Conservation (phyloP, 257 asterid genomes). For the Solanum boliviense region DNA sequence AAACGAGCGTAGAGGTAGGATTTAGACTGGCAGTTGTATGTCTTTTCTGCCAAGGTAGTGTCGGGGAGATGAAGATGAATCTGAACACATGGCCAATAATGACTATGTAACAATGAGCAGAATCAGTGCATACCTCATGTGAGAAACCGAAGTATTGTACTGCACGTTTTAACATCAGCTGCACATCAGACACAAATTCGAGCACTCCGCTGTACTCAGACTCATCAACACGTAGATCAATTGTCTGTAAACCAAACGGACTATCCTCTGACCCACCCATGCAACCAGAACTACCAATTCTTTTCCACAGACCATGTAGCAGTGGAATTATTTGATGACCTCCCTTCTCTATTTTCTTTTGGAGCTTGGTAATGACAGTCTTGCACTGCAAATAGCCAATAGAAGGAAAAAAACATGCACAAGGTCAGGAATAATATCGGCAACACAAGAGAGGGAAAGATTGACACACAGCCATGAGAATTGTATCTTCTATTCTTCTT, state of each 20-base stretch:
- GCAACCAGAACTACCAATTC: constrained; percentile 48
- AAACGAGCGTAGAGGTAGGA: neutral
- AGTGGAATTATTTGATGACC: constrained; percentile 80
- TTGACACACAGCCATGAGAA: neutral
- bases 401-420: neutral
- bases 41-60: neutral
- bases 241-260: constrained; percentile 56
- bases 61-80: neutral
- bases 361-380: constrained; percentile 74
- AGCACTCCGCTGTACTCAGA: constrained; percentile 56
- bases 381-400: constrained; percentile 61
- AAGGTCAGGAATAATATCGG: neutral
- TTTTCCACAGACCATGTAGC: constrained; percentile 89
- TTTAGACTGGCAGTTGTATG: neutral
- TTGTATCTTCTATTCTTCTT: neutral
- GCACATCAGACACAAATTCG: constrained; percentile 85
- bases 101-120: neutral
- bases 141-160: constrained; percentile 65
- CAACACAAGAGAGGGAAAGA: neutral
- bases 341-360: constrained; percentile 73
- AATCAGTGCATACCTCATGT: constrained; percentile 46
- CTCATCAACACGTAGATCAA: constrained; percentile 59
- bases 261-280: constrained; percentile 40
- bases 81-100: neutral
- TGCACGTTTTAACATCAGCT: constrained; percentile 65